Percentiles rank a stretch among this genome's conserved stretches.
These are phyloP conservation scores for Aspergillus sp. DNA, from an alignment of 2,329 filamentous ascomycete species.

Conservation along the genomic window DNA sequence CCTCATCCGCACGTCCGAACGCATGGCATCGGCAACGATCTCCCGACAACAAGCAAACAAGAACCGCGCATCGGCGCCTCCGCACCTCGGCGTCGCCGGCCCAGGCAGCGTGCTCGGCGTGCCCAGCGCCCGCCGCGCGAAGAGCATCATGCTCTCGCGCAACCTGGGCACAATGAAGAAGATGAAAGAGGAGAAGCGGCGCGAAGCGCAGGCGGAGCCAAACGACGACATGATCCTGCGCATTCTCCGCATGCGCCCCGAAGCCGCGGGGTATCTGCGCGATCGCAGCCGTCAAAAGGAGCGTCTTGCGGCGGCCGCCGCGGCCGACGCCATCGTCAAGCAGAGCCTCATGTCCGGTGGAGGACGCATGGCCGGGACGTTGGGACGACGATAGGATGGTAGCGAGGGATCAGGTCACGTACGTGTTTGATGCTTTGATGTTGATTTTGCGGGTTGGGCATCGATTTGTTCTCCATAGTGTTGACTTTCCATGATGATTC, in stretches of 20 bases:
- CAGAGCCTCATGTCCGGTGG: slow-evolving; percentile 73
- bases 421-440: slow-evolving; percentile 7
- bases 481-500: slow-evolving; percentile 12
- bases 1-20: slow-evolving; percentile 89
- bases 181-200: slow-evolving; percentile 92
- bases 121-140: slow-evolving; percentile 49
- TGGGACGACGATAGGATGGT: slow-evolving; percentile 28
- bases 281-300: slow-evolving; percentile 93
- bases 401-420: neutral
- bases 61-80: slow-evolving; percentile 69
- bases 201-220: slow-evolving; percentile 92
- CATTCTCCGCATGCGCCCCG: slow-evolving; percentile 90
- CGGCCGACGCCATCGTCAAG: slow-evolving; percentile 89
- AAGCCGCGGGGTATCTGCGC: slow-evolving; percentile 81
- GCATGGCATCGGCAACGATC: slow-evolving; percentile 86
- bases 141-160: slow-evolving; percentile 85
- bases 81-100: slow-evolving; percentile 44
- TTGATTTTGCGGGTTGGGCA: slow-evolving; percentile 1
- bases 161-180: slow-evolving; percentile 96
- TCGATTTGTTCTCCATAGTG: neutral
- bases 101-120: slow-evolving; percentile 48
- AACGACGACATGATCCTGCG: slow-evolving; percentile 97
- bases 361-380: slow-evolving; percentile 50
- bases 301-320: slow-evolving; percentile 81
- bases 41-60: slow-evolving; percentile 67